Base-by-base conservation (phyloP, 345 rosid species). In the Excoecaria cochinchinensis region DNA sequence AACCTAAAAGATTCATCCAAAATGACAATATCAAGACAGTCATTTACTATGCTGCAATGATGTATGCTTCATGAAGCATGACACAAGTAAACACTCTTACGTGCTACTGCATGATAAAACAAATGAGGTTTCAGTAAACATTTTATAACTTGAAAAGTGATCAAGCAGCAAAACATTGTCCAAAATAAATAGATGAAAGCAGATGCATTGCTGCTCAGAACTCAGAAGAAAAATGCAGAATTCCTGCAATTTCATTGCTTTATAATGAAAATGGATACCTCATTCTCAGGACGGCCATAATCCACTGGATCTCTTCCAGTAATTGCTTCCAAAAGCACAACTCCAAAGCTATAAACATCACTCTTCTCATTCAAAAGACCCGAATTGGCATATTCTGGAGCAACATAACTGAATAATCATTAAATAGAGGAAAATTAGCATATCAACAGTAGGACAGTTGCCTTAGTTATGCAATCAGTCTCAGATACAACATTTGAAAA, bases 241-340 rank as follows among this genome's bases (percentile, higher is more conserved):
- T 25, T 11, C 10, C 9, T 9, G 12, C 48, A 80, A 61, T 59
- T 21, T 51, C 24, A 14, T 3, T 58, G 62, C 62, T 21, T 21
- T n/a, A 22, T 12, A 63, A 17, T 1, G 5, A 6, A 57, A 72
- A 69, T 56, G 21, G 74, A 57, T 87, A 95, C 99, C 94, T 95
- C 99, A 24, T 89, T 85, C 77, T 89, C 90, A 80, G 97, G 95
- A 24, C 95, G 91, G 8, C 82, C 90, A 78, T 92, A 90, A 83
- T 95, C 97, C 72, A 95, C 95, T 0, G 97, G 99, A 75, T 95
- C 95, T 86, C 99, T 88, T 84, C 99, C 97, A n/a, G 99, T 95
- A 67, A 95, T 87, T 62, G 99, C 95, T 87, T 95, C 99, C 82
- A 95, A 79, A 64, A 95, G 88, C 83, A 95, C 87, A 79, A 95